Conservation (phyloP, 2,329 filamentous ascomycete species). For the Monosporascus sp. region DNA sequence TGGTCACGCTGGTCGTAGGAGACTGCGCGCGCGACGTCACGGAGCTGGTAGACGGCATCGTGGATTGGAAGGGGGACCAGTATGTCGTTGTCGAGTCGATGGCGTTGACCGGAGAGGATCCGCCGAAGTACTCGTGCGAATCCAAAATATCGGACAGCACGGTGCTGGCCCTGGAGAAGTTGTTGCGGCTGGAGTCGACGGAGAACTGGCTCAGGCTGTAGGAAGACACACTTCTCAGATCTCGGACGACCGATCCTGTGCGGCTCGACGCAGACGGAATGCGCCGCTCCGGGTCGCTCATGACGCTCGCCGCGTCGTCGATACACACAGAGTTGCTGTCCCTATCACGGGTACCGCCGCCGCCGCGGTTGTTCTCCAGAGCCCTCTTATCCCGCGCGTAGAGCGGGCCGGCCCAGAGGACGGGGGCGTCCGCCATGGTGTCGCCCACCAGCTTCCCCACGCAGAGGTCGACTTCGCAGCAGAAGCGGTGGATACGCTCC, state of each 20-base stretch:
- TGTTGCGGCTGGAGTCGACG: conserved; percentile 63
- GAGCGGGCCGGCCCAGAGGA: conserved; percentile 87
- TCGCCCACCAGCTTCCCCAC: conserved; percentile 82
- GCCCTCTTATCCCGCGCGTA: conserved; percentile 71
- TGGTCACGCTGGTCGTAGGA: conserved; percentile 56
- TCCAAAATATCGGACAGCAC: conserved; percentile 62
- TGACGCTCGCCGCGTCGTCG: conserved; percentile 48
- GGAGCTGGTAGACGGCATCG: conserved; percentile 59
- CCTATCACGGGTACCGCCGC: conserved; percentile 33
- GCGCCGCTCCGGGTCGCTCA: conserved; percentile 50
- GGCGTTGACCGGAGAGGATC: conserved; percentile 62
- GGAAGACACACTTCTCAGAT: conserved; percentile 52
- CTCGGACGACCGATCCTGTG: conserved; percentile 48
- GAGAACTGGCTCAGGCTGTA: conserved; percentile 66
- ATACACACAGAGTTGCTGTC: conserved; percentile 37
- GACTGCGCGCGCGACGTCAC: conserved; percentile 55
- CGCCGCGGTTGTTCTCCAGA: conserved; percentile 39
- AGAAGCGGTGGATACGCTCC: conserved; percentile 90
- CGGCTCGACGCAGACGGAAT: conserved; percentile 38
- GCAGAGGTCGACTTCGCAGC: conserved; percentile 81
- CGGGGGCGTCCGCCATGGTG: conserved; percentile 75
- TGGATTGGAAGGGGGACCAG: conserved; percentile 80
- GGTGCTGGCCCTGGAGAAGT: conserved; percentile 50
- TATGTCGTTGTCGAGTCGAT: conserved; percentile 76
- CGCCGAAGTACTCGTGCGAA: conserved; percentile 65